Base-by-base conservation (phyloP, 257 asterid genomes). In the Handroanthus guayacan region DNA sequence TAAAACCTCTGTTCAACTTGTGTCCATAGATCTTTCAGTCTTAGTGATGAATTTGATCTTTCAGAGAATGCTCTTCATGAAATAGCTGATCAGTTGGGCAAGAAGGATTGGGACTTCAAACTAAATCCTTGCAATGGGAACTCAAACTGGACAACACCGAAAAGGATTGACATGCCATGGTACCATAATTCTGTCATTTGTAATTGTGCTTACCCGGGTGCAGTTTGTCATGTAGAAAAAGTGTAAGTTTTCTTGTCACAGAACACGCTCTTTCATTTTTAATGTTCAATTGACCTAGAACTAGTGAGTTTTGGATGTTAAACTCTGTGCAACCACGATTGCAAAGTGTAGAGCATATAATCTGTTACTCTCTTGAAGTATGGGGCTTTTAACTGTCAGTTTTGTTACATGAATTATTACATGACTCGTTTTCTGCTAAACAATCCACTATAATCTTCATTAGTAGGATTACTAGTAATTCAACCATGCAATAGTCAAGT, bases 101-200 rank as follows among this genome's bases (percentile, higher is more conserved):
- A 25, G 1, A 25, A 25, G 31, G 31, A 25, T 25, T 25, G 31
- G 93, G 58, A 90, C 66, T 88, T 86, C 75, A 72, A 0, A 44
- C 79, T 79, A n/a, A 85, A 90, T 82, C 96, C 96, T 9, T 90
- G 96, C 71, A 86, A 77, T 76, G 66, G 61, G 16, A 79, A 86
- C 84, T 12, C 84, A 17, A 85, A 79, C 68, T 87, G 96, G 96
- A 62, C 16, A 4, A 81, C 87, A 4, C 58, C 87, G 11, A 20
- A 17, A 52, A 79, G 78, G 47, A 9, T 0, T 0, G 80, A 39
- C 13, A n/a, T 51, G 80, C 86, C 84, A 6, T 4, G 0, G 52
- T 85, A 81, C 82, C 67, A 66, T 64, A 88, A 85, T 67, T 38
- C 82, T 36, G 57, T 90, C 77, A 12, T 69, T 56, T 87, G 92